These are phyloP conservation scores for Yamadazyma endophytica DNA, from an alignment of 805 yeast species.

Conservation along the genomic window DNA sequence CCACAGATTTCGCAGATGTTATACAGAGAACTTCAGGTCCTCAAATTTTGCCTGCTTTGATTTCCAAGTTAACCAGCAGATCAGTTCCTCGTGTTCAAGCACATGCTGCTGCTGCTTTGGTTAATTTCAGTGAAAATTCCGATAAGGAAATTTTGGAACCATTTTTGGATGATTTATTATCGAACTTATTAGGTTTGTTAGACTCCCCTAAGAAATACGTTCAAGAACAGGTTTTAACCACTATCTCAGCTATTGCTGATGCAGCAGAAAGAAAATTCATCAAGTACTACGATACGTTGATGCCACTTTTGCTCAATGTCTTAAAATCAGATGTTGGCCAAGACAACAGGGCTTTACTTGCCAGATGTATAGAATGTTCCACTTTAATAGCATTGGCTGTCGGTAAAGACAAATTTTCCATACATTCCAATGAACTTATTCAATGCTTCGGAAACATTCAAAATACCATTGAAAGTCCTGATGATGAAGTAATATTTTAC, in stretches of 20 bases:
- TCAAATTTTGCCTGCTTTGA: conserved; percentile 80
- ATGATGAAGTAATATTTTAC: conserved; percentile 84
- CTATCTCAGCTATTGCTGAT: conserved; percentile 95
- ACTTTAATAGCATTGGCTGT: conserved; percentile 93
- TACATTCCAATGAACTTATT: conserved; percentile 71
- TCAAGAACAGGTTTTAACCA: conserved; percentile 95
- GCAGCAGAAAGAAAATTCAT: conserved; percentile 86
- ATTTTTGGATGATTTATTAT: conserved; percentile 77
- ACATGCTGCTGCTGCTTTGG: conserved; percentile 98
- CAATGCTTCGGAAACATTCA: conserved; percentile 72
- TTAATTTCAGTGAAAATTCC: conserved; percentile 91
- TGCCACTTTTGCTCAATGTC: conserved; percentile 82
- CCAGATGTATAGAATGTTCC: conserved; percentile 94
- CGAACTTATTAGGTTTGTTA: conserved; percentile 68
- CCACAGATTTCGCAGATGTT: conserved; percentile 90
- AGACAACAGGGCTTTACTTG: conserved; percentile 76
- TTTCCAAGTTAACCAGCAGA: conserved; percentile 67
- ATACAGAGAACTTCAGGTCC: conserved; percentile 80
- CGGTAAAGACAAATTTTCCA: conserved; percentile 81
- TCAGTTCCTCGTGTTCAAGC: conserved; percentile 92
- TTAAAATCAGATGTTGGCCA: conserved; percentile 73
- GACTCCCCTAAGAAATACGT: conserved; percentile 88
- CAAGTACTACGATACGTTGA: conserved; percentile 90
- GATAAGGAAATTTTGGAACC: conserved; percentile 85
- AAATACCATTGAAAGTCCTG: conserved; percentile 51